These are phyloP conservation scores for Rhodomyrtus tomentosa DNA, from an alignment of 345 rosid genomes.

Conservation along the genomic window DNA sequence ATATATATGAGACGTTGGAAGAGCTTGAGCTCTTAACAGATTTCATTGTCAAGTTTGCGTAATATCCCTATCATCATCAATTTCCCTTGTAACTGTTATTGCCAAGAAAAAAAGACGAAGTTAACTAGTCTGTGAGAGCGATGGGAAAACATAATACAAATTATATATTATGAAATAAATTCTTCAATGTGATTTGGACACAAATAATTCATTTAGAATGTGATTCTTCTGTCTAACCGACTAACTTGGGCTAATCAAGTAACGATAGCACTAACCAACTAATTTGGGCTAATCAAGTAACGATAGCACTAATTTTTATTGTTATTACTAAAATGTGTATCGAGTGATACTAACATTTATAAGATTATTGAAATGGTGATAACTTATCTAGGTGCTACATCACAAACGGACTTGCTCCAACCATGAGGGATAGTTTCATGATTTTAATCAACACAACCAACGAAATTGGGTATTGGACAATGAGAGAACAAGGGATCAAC, in stretches of 20 bases:
- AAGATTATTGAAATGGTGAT: not conserved
- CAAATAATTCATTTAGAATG: not conserved
- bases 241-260: not conserved
- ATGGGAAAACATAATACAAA: not conserved
- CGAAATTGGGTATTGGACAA: not conserved
- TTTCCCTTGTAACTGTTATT: not conserved
- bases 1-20: conserved; percentile 3
- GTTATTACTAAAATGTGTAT: not conserved
- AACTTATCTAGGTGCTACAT: conserved; percentile 2
- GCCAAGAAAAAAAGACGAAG: not conserved
- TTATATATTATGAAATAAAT: not conserved
- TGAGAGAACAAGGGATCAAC: conserved; percentile 3
- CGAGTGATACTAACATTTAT: not conserved
- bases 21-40: conserved; percentile 12
- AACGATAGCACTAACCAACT: not conserved
- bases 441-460: conserved; percentile 6
- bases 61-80: not conserved
- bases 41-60: not conserved
- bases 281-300: not conserved
- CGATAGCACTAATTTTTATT: not conserved
- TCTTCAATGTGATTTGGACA: not conserved
- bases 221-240: not conserved
- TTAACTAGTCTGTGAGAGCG: not conserved
- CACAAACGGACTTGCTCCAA: conserved; percentile 1
- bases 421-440: not conserved